A percentile compares a stretch with the other conserved stretches of the same genome.
Evolutionary conservation across 2,329 filamentous ascomycete species (phyloP).

Genomic region (Cordyceps pruinosa): DNA sequence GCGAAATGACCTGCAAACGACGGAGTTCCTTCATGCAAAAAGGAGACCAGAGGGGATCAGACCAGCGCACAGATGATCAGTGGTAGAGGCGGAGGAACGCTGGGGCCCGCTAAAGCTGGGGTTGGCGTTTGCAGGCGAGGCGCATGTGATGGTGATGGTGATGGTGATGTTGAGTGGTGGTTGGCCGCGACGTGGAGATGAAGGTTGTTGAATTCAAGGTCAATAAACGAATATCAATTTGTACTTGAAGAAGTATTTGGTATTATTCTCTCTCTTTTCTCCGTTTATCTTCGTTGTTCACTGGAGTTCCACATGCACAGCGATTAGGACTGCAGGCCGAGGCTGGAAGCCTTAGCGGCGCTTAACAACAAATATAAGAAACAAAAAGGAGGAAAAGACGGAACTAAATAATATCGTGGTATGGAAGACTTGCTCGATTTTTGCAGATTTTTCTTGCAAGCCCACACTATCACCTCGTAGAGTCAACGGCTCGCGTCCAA

Average conservation of each 20-base stretch:
- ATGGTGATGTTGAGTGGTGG: background rate
- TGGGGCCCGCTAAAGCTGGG: constrained; percentile 7
- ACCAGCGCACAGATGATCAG: background rate
- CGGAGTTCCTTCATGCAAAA: background rate
- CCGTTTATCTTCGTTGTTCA: background rate
- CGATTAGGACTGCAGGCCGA: too few relatives aligned
- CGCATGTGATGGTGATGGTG: background rate
- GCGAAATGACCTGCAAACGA: background rate
- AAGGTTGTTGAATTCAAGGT: background rate
- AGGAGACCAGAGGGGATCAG: background rate
- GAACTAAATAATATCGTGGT: too few relatives aligned
- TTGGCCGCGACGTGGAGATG: background rate
- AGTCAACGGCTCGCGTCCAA: too few relatives aligned
- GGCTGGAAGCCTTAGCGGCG: too few relatives aligned
- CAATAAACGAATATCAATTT: background rate
- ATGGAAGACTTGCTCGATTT: too few relatives aligned
- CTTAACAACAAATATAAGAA: too few relatives aligned
- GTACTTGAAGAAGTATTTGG: background rate
- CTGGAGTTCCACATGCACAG: too few relatives aligned
- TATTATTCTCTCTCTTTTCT: background rate
- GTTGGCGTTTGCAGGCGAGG: constrained; percentile 2
- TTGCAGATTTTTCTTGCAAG: too few relatives aligned
- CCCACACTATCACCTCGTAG: too few relatives aligned
- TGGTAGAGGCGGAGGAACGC: background rate
- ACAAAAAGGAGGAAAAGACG: too few relatives aligned